Evolutionary conservation across 768 basidiomycete species (phyloP).

Genomic region (Hemileccinum rubropunctum): DNA sequence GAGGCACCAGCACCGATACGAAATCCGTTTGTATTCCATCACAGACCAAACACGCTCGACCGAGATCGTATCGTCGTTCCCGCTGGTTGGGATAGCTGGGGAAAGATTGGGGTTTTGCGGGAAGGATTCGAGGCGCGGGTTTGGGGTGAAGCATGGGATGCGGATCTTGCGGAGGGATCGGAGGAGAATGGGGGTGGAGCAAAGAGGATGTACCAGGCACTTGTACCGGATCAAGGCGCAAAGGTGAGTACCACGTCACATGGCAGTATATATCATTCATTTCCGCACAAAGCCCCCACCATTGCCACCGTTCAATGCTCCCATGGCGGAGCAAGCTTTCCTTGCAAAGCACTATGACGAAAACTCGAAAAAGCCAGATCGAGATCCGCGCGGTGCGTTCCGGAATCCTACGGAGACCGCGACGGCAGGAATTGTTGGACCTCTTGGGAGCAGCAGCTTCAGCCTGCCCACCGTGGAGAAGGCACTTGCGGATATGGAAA

Average conservation of each 20-base stretch:
- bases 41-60: constrained; percentile 89
- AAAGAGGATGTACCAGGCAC: constrained; percentile 59
- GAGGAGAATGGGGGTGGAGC: constrained; percentile 51
- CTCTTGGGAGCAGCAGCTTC: constrained; percentile 84
- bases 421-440: constrained; percentile 81
- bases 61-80: constrained; percentile 91
- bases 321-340: constrained; percentile 87
- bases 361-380: constrained; percentile 84
- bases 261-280: not conserved
- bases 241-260: constrained; percentile 48
- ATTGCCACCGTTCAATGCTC: constrained; percentile 74
- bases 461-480: constrained; percentile 85
- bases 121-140: constrained; percentile 87
- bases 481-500: constrained; percentile 86
- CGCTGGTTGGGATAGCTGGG: constrained; percentile 98
- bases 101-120: constrained; percentile 85
- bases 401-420: constrained; percentile 66
- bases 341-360: constrained; percentile 89
- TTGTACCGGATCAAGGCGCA: constrained; percentile 74
- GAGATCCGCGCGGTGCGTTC: constrained; percentile 88
- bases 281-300: constrained; percentile 49
- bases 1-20: constrained; percentile 51
- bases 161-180: constrained; percentile 54
- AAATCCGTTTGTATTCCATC: constrained; percentile 82
- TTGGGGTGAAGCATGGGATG: constrained; percentile 81